phyloP scores from a whole-genome alignment of 1,284 basidiomycete genomes.

The Austroboletus niveus region DNA sequence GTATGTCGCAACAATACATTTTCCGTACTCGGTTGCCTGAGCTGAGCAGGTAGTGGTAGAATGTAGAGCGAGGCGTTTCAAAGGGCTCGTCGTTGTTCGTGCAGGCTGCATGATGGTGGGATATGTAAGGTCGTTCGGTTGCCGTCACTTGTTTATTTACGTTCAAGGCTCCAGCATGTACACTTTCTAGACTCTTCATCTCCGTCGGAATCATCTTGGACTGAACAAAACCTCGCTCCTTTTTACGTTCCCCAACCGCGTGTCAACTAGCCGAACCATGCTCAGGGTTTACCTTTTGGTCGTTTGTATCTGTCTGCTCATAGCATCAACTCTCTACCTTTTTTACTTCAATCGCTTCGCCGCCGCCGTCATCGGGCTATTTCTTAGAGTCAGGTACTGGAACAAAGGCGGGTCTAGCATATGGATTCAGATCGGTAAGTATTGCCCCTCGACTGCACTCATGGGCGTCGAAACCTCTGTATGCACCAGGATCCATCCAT shows the following conservation, averaged over 20 bases:
- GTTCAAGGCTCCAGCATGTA: no score
- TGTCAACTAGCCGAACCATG: constrained; percentile 37
- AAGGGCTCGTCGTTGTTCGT: constrained; percentile 38
- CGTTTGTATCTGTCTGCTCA: constrained; percentile 67
- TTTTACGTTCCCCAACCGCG: constrained; percentile 10
- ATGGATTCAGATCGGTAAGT: constrained; percentile 76
- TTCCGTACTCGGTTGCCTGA: constrained; percentile 73
- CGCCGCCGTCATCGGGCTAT: constrained; percentile 59
- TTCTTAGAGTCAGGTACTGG: constrained; percentile 69
- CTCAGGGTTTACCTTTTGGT: constrained; percentile 64
- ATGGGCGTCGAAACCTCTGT: background rate
- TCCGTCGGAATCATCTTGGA: background rate
- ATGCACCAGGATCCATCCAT: constrained; percentile 69
- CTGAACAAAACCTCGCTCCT: constrained; percentile 2
- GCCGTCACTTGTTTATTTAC: no score
- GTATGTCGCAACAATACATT: constrained; percentile 74
- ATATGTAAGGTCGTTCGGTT: no score
- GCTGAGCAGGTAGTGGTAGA: constrained; percentile 67
- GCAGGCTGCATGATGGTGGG: constrained; percentile 21
- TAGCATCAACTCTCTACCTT: constrained; percentile 73
- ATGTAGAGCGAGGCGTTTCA: constrained; percentile 63
- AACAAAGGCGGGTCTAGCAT: constrained; percentile 64
- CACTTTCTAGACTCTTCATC: background rate
- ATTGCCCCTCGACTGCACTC: background rate
- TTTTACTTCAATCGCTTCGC: constrained; percentile 90